Base-by-base conservation (phyloP, 2,329 filamentous ascomycete genomes). In the Periconia digitata region DNA sequence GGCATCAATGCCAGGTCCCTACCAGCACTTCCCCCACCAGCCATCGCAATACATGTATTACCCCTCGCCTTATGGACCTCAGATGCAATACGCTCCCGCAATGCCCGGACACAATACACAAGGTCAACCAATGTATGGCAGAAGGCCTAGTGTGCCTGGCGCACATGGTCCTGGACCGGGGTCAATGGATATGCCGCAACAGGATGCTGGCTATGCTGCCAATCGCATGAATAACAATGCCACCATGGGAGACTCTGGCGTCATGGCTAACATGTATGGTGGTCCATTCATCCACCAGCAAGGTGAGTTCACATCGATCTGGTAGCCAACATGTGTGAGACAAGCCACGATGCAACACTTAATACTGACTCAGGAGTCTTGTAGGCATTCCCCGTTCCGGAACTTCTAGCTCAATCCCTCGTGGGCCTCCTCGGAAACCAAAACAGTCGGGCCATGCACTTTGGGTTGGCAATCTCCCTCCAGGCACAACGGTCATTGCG, bases 401-500 rank as follows among this genome's bases (percentile, higher is more conserved):
- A 8, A 55, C 63, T 32, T 53, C 64, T 5, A 66, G 59, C 46
- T 68, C 69, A 4, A 67, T 75, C 3, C 81, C 81, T 27, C 77
- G 83, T 57, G 84, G 84, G n/a, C 84, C 83, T 4, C 83, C 84
- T 29, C 76, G 84, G 56, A 87, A 86, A 60, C 84, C 84, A 6
- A 83, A 80, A 61, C 81, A 85, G 64, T 85, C 79, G 76, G 92
- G 92, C 1, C 89, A 96, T 67, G 92, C 92, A 0, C 85, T 97
- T 17, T 97, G 94, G 92, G 90, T 97, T 22, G 94, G 94, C 35
- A 97, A 97, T 66, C 77, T 97, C 0, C 92, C 92, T 3, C 88
- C 90, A 0, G 87, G 90, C 41, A 88, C 91, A 0, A 86, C 86
- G 35, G 79, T 97, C 12, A 85, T 90, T 72, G 87, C 83, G 49